Percentiles rank a stretch among this genome's conserved stretches.
Conservation (phyloP, 805 yeast genomes). For the Saturnispora kantuleensis region DNA sequence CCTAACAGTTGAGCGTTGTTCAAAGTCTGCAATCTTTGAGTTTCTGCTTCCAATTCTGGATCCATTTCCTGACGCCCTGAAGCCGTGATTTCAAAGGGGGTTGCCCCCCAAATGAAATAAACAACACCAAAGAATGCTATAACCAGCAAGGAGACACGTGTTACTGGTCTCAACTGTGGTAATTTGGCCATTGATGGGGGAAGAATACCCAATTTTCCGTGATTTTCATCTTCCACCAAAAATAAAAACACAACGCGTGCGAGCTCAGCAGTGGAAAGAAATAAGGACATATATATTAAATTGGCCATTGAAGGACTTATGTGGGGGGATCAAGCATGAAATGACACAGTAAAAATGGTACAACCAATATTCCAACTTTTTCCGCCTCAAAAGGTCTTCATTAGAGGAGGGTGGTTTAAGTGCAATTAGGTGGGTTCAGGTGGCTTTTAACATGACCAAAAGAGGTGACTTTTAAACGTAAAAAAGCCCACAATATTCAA, state of each 20-base stretch:
- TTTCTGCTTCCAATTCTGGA: not conserved
- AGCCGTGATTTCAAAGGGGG: not conserved
- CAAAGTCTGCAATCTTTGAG: conserved; percentile 2
- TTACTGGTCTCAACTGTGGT: not conserved
- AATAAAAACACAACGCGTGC: too few species aligned
- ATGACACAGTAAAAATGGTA: too few species aligned
- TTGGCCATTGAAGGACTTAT: too few species aligned
- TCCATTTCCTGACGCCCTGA: not conserved
- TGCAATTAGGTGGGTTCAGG: too few species aligned
- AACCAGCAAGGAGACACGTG: not conserved
- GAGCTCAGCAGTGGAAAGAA: not conserved
- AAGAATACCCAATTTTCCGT: not conserved
- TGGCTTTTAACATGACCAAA: too few species aligned
- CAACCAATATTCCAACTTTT: too few species aligned
- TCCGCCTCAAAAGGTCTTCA: too few species aligned
- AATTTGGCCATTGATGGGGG: not conserved
- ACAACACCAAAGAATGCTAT: not conserved
- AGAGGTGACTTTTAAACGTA: too few species aligned
- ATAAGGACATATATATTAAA: not conserved
- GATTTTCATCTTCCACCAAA: not conserved
- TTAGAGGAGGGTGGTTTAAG: too few species aligned
- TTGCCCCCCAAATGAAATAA: not conserved
- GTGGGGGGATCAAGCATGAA: too few species aligned
- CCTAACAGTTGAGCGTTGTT: conserved; percentile 18
- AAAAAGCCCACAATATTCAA: too few species aligned